These are phyloP conservation scores for Wickerhamiella hasegawae DNA, from an alignment of 805 yeast genomes.

Conservation along the genomic window DNA sequence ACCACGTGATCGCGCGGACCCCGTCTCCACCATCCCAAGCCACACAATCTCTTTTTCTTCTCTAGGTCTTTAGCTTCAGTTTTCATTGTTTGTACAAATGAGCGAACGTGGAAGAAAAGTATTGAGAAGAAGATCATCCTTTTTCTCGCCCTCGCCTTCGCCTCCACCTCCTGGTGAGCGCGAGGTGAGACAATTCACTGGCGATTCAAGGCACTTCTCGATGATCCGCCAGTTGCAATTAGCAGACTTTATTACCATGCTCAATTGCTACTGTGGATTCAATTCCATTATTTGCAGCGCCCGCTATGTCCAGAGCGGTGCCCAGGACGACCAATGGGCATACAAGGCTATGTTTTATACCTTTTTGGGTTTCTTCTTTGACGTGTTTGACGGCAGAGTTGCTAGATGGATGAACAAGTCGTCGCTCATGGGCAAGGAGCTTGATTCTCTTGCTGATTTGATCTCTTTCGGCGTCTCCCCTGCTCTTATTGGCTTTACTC, in stretches of 20 bases:
- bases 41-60: not conserved
- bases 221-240: constrained; percentile 61
- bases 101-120: constrained; percentile 1
- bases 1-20: too few relatives aligned
- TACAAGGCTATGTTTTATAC: constrained; percentile 84
- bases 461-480: constrained; percentile 94
- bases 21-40: too few relatives aligned
- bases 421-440: constrained; percentile 90
- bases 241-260: constrained; percentile 90
- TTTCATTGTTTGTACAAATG: not conserved
- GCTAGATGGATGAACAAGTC: constrained; percentile 88
- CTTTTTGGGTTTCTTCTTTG: constrained; percentile 84
- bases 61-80: not conserved
- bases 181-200: constrained; percentile 59
- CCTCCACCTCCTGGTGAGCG: constrained; percentile 23
- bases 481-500: constrained; percentile 76
- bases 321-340: constrained; percentile 36
- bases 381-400: constrained; percentile 88
- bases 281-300: constrained; percentile 77
- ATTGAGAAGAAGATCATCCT: constrained; percentile 19
- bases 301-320: constrained; percentile 57
- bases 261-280: constrained; percentile 90
- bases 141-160: constrained; percentile 23
- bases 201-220: constrained; percentile 73
- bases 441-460: constrained; percentile 91